A percentile compares a stretch with the other conserved stretches of the same genome.
These are phyloP conservation scores for Phytophthora chlamydospora DNA, from an alignment of 352 stramenopile species.

Conservation along the genomic window DNA sequence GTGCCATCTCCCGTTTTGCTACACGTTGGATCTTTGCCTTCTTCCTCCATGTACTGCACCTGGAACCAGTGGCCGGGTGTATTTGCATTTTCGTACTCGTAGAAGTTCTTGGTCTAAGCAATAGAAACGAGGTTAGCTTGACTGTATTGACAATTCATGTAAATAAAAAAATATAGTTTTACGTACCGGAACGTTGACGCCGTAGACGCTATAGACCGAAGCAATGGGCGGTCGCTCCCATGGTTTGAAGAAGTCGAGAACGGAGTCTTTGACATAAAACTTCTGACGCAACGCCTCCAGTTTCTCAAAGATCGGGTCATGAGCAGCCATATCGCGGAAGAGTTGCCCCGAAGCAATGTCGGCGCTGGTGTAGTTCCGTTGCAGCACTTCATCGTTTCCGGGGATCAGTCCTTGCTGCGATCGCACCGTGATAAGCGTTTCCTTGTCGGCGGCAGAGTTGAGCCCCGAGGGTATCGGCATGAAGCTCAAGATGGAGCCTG, in stretches of 20 bases:
- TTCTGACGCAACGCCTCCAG: constrained; percentile 59
- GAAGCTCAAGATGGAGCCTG: constrained; percentile 77
- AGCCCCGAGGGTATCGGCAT: constrained; percentile 65
- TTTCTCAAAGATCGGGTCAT: constrained; percentile 71
- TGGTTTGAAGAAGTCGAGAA: constrained; percentile 61
- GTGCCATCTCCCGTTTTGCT: constrained; percentile 79
- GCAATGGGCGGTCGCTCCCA: constrained; percentile 77
- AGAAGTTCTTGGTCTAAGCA: constrained; percentile 70
- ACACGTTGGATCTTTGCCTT: constrained; percentile 53
- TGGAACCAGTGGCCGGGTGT: constrained; percentile 67
- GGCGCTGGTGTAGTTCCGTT: constrained; percentile 64
- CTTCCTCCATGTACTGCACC: constrained; percentile 57
- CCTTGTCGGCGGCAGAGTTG: constrained; percentile 55
- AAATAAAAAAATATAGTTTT: not conserved
- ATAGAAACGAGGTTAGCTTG: not conserved
- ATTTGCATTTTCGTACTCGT: constrained; percentile 68
- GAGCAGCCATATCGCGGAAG: constrained; percentile 69
- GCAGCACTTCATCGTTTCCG: constrained; percentile 23
- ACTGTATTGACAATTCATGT: not conserved
- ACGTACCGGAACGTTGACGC: constrained; percentile 73
- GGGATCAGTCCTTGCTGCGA: constrained; percentile 38
- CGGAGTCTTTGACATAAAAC: constrained; percentile 73
- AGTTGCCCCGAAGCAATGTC: constrained; percentile 73
- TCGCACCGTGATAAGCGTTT: constrained; percentile 59
- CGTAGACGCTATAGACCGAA: constrained; percentile 80